Base-by-base conservation (phyloP, 176 grass and related monocot genomes). In the Oryza meridionalis region DNA sequence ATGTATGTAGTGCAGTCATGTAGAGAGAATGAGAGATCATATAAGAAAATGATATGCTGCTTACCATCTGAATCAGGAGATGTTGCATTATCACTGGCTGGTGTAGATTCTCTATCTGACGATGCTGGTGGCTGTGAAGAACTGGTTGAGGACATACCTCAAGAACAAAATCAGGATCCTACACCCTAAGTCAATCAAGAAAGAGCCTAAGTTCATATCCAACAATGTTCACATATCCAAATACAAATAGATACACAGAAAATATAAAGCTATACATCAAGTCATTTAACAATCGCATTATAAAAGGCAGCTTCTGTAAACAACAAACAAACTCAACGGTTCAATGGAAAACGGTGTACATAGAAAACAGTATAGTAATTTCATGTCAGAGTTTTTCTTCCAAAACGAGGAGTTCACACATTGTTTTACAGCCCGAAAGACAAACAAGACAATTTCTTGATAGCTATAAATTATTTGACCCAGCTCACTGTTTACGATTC, bases 121-220 rank as follows among this genome's bases (percentile, higher is more conserved):
- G 84, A 80, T 82, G 38, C 59, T 75, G 93, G 40, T 67, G 81
- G 31, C 75, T 99, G 86, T 75, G 84, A 91, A 69, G 90, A 65
- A 64, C 74, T 82, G 50, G 85, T 79, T 84, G 86, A 93, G 69
- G 90, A 85, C 91, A 99, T 99, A 88, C 83, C 71, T 92, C 55
- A 51, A 82, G 45, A 67, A 85, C 78, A 88, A 96, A 87, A 72
- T 91, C 81, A 82, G 93, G 87, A 81, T 90, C 88, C 91, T 99
- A 72, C 37, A 65, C 35, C 51, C 69, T 66, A 42, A 83, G 22
- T 72, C 11, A 82, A 82, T 59, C 59, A 79, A 74, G 45, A 87
- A 26, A 24, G 40, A 65, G 67, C 47, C 51, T 88, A 83, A 91
- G 69, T 9, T 26, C 59, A 71, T 42, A 69, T 49, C 65, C 15